Evolutionary conservation across 108 stramenopile species (phyloP).

Genomic region (Pseudonitzschia delicatissima): DNA sequence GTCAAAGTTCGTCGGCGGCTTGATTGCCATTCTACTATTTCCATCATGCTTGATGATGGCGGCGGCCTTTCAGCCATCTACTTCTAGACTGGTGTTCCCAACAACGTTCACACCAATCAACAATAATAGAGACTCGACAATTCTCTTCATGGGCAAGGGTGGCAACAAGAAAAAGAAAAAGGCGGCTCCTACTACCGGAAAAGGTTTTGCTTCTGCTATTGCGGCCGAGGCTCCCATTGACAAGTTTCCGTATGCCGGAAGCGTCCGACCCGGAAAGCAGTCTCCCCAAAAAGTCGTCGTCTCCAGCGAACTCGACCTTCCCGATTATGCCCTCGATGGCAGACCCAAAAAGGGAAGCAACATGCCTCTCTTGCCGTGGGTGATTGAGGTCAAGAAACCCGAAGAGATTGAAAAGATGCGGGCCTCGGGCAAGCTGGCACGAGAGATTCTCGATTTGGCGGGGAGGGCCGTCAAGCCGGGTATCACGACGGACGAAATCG

Average conservation of each 20-base stretch:
- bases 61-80: neutral
- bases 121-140: too few species aligned
- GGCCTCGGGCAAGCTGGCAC: constrained; percentile 75
- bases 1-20: too few species aligned
- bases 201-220: constrained; percentile 12
- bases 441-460: constrained; percentile 92
- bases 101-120: neutral
- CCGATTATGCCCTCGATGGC: constrained; percentile 83
- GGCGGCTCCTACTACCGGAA: neutral
- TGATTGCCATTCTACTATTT: too few species aligned
- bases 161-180: constrained; percentile 1
- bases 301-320: constrained; percentile 26
- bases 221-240: neutral
- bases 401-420: constrained; percentile 93
- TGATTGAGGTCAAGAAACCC: constrained; percentile 86
- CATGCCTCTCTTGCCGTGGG: constrained; percentile 55
- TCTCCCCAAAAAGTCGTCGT: constrained; percentile 58
- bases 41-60: too few species aligned
- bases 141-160: constrained; percentile 15
- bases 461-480: constrained; percentile 82
- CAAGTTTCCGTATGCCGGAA: constrained; percentile 70
- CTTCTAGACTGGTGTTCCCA: neutral
- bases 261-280: constrained; percentile 65
- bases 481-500: constrained; percentile 93
- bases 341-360: constrained; percentile 46